These are phyloP conservation scores for Ophiostoma piceae DNA, from an alignment of 2,329 filamentous ascomycete species.

Conservation along the genomic window DNA sequence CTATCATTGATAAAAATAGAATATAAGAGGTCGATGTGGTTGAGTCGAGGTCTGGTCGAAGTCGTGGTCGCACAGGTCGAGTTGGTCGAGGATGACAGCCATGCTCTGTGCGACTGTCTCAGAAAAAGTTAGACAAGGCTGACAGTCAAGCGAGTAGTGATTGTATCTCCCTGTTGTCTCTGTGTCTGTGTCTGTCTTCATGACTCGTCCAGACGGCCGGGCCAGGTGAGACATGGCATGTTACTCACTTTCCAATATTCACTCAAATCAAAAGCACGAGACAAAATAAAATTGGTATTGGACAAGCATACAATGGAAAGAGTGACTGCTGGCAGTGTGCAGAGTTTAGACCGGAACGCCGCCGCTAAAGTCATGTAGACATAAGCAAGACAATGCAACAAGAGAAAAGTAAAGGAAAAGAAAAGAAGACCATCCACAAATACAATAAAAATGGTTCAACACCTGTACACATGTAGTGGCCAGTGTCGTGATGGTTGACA, in stretches of 20 bases:
- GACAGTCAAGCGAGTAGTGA: background rate
- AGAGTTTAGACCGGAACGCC: background rate
- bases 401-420: background rate
- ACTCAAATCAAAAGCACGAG: background rate
- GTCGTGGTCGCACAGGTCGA: no score
- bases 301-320: background rate
- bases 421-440: background rate
- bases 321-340: background rate
- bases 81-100: background rate
- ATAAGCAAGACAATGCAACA: background rate
- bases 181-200: background rate
- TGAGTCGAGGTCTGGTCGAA: no score
- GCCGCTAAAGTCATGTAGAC: background rate
- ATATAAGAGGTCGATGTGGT: background rate
- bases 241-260: background rate
- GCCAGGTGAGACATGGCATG: background rate
- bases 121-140: background rate
- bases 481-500: background rate
- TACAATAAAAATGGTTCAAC: background rate
- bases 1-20: background rate
- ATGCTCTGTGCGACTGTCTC: background rate
- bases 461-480: background rate
- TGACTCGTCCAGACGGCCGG: background rate
- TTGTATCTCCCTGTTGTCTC: background rate
- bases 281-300: background rate